Evolutionary conservation across 192 early-diverging fungal genomes (phyloP), one percentile per base, ranked within the genome.

Genomic region (Linnemannia zychae): DNA sequence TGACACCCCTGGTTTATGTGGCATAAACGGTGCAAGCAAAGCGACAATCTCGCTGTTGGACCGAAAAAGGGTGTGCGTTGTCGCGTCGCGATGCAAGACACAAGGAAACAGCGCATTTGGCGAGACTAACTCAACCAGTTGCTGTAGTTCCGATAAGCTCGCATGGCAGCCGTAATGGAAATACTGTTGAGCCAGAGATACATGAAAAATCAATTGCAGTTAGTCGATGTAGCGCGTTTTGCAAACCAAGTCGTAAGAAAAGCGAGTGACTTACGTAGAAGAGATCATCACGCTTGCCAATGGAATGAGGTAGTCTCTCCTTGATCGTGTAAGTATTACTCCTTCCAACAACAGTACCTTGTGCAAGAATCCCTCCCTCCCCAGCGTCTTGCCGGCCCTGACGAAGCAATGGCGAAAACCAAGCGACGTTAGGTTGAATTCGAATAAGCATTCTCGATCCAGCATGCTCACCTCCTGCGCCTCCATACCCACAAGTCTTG

Each of bases 391-490:
- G 37, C 24, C 73, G 37, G 37, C 24, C 69, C 15, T 69, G 73
- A 20, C 57, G 74, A 16, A 63, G 16, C 20, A 52, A 24, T 33
- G 7, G 52, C 24, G 82, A 84, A 37, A 84, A 84, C 82, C 82
- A 84, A 4, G 77, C 38, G 3, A 84, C 77, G 50, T 84, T 84
- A 18, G 82, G 82, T 44, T 84, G 82, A 17, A 84, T 84, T 53
- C 77, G n/a, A 52, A 84, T 84, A 16, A 84, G 48, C 48, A 79
- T 77, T n/a, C 82, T 68, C 6, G 65, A 38, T 0, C 73, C 47
- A 15, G 82, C 57, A 53, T 84, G 71, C 22, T 78, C 68, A n/a
- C 82, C 82, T 31, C 76, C 82, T 24, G 79, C 72, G 3, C 82
- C 82, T 1, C 82, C 82, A 13, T 84, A 84, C 17, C 82, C 73